These are phyloP conservation scores for Alternaria burnsii DNA, from an alignment of 2,329 filamentous ascomycete genomes.

Conservation along the genomic window DNA sequence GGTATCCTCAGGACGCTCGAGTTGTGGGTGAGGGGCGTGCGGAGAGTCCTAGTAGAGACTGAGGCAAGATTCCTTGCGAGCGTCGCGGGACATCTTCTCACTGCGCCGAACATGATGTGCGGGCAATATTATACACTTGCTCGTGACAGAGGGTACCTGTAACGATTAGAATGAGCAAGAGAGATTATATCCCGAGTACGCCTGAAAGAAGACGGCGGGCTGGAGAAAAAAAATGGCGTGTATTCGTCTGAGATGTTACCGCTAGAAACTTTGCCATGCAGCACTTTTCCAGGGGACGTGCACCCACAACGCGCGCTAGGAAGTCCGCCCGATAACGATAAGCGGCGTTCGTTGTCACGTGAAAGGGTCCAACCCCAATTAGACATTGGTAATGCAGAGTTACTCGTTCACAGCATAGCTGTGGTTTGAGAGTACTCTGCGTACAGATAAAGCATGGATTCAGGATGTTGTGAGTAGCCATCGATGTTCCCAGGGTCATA, in stretches of 20 bases:
- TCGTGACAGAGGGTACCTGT: conserved; percentile 21
- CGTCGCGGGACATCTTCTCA: conserved; percentile 53
- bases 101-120: conserved; percentile 54
- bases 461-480: no score
- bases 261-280: conserved; percentile 25
- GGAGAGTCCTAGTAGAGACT: conserved; percentile 38
- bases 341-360: background rate
- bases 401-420: background rate
- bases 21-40: conserved; percentile 30
- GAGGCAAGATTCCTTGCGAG: conserved; percentile 44
- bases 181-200: conserved; percentile 3
- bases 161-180: conserved; percentile 20
- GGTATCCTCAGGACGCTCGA: conserved; percentile 31
- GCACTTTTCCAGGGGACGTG: conserved; percentile 40
- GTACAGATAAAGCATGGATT: no score
- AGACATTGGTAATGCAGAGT: no score
- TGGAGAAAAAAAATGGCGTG: conserved; percentile 25
- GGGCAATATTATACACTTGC: conserved; percentile 19
- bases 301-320: conserved; percentile 21
- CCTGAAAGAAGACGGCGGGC: conserved; percentile 24
- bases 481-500: no score
- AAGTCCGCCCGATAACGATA: conserved; percentile 29
- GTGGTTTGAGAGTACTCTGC: no score
- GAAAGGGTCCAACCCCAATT: background rate
- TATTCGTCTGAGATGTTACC: conserved; percentile 13